phyloP scores from a whole-genome alignment of 192 early-diverging fungal species.

The Entomortierella lignicola region DNA sequence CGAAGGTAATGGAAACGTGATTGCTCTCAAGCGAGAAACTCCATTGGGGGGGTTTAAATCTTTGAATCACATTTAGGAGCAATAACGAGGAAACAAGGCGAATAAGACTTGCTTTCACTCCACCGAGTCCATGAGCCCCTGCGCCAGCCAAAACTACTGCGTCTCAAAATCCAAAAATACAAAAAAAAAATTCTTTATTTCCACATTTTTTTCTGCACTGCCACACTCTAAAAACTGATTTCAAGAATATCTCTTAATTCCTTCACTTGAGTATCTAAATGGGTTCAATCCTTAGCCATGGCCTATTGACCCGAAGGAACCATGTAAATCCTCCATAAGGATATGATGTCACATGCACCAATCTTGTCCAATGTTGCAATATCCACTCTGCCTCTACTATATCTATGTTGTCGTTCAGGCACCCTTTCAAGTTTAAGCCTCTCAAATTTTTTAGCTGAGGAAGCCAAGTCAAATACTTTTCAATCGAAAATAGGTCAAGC shows the following conservation, averaged over 20 bases:
- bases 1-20: conserved; percentile 28
- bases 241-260: too few species aligned
- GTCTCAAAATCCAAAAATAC: neutral
- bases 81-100: too few species aligned
- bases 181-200: neutral
- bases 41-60: neutral
- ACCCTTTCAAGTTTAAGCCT: neutral
- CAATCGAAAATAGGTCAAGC: neutral
- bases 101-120: too few species aligned
- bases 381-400: conserved; percentile 1
- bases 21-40: neutral
- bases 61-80: neutral
- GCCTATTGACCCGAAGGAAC: too few species aligned
- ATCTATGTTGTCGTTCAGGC: neutral
- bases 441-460: neutral
- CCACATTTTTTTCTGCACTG: neutral
- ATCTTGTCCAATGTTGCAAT: neutral
- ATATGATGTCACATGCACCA: neutral
- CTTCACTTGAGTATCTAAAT: too few species aligned
- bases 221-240: neutral
- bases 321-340: too few species aligned
- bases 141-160: neutral
- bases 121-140: neutral
- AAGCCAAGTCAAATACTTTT: neutral
- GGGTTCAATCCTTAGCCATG: neutral